Evolutionary conservation across 2,329 filamentous ascomycete species (phyloP).

Genomic region (Boeremia exigua): DNA sequence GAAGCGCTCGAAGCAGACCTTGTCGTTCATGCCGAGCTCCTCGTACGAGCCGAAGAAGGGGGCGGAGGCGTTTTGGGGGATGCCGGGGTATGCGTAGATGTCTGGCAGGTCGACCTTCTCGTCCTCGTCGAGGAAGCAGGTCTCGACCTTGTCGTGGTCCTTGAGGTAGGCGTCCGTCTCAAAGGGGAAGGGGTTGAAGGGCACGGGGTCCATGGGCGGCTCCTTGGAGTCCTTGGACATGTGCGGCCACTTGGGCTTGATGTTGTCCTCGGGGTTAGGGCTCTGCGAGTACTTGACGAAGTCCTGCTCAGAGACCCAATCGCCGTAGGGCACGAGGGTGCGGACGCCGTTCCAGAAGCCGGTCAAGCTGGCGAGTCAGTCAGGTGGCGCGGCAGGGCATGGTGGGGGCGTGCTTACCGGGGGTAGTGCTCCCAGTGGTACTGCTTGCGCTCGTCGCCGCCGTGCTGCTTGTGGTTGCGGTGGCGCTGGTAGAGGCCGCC

Average conservation of each 20-base stretch:
- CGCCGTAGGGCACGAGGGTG: slow-evolving; percentile 51
- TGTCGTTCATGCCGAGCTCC: slow-evolving; percentile 54
- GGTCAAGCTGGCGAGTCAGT: slow-evolving; percentile 44
- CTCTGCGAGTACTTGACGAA: slow-evolving; percentile 49
- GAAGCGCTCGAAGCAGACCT: slow-evolving; percentile 59
- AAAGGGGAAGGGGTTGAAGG: slow-evolving; percentile 56
- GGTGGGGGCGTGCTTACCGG: slow-evolving; percentile 47
- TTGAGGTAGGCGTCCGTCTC: slow-evolving; percentile 52
- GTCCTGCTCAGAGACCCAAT: slow-evolving; percentile 55
- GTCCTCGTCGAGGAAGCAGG: slow-evolving; percentile 69
- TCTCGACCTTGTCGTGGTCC: slow-evolving; percentile 60
- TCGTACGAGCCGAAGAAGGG: slow-evolving; percentile 58
- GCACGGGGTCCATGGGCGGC: slow-evolving; percentile 48
- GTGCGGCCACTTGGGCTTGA: slow-evolving; percentile 46
- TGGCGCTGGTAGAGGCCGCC: slow-evolving; percentile 51
- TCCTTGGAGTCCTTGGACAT: slow-evolving; percentile 46
- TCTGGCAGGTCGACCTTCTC: slow-evolving; percentile 64
- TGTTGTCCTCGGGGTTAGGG: slow-evolving; percentile 46
- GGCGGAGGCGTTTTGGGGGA: slow-evolving; percentile 56
- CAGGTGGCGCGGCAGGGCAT: not conserved
- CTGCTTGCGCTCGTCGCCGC: slow-evolving; percentile 42
- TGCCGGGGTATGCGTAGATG: slow-evolving; percentile 67
- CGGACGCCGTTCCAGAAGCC: slow-evolving; percentile 58
- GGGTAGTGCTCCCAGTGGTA: slow-evolving; percentile 56
- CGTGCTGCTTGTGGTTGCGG: slow-evolving; percentile 41